phyloP scores from a whole-genome alignment of 2,329 filamentous ascomycete genomes.

The Alternaria brassicae region DNA sequence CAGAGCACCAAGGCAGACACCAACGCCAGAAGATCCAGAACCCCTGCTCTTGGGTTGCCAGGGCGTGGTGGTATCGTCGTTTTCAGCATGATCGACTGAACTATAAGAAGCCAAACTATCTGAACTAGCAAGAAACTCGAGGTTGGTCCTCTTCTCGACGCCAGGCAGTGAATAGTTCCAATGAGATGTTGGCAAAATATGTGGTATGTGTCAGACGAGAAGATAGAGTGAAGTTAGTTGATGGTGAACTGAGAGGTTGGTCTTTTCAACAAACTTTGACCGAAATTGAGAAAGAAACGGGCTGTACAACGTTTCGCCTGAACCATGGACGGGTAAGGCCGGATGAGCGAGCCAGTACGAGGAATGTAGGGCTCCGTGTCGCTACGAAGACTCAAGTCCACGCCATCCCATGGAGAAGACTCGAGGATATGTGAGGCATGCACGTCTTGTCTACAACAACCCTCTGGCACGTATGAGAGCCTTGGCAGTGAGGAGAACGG shows the following conservation, averaged over 20 bases:
- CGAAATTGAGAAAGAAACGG: slow-evolving; percentile 30
- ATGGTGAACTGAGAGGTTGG: slow-evolving; percentile 32
- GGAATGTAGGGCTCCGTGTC: slow-evolving; percentile 3
- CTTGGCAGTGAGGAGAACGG: not conserved
- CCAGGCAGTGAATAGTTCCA: slow-evolving; percentile 15
- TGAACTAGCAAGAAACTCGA: slow-evolving; percentile 11
- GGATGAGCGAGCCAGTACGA: not conserved
- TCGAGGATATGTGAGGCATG: not conserved
- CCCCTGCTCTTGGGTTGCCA: no score
- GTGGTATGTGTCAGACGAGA: slow-evolving; percentile 25
- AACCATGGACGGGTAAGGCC: not conserved
- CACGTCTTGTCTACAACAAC: not conserved
- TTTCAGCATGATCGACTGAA: not conserved
- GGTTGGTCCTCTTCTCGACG: slow-evolving; percentile 33
- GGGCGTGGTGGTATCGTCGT: no score
- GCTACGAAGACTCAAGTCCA: not conserved
- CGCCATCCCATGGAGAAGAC: not conserved
- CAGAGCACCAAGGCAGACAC: no score
- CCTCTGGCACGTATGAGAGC: not conserved
- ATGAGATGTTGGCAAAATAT: slow-evolving; percentile 20
- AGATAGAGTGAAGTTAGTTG: slow-evolving; percentile 34
- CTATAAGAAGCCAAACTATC: slow-evolving; percentile 19
- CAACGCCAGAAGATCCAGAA: no score
- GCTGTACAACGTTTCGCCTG: slow-evolving; percentile 28
- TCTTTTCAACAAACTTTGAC: slow-evolving; percentile 33